Evolutionary conservation across 306 rosid species (phyloP).

Genomic region (Delonix regia): DNA sequence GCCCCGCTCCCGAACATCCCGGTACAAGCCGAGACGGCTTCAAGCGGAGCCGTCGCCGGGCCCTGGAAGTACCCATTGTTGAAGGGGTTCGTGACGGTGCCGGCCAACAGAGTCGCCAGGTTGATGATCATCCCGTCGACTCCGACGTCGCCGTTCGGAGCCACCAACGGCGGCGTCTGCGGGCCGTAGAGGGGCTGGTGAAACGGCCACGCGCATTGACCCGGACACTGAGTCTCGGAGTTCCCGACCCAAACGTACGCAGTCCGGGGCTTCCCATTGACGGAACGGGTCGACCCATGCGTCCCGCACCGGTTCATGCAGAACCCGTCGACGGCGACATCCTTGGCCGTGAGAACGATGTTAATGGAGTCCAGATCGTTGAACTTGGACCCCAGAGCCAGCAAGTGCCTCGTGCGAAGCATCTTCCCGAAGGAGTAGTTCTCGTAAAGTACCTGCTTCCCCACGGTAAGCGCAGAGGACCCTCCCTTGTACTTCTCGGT

Average conservation of each 20-base stretch:
- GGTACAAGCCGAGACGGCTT: conserved; percentile 80
- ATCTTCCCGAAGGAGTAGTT: conserved; percentile 65
- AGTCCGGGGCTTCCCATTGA: conserved; percentile 32
- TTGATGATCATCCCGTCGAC: conserved; percentile 81
- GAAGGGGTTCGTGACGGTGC: conserved; percentile 82
- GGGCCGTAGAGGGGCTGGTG: conserved; percentile 89
- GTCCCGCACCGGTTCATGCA: conserved; percentile 71
- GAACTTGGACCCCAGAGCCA: conserved; percentile 46
- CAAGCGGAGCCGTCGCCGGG: conserved; percentile 66
- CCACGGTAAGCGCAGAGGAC: conserved; percentile 57
- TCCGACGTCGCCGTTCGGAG: conserved; percentile 87
- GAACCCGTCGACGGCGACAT: conserved; percentile 72
- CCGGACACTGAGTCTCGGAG: conserved; percentile 87
- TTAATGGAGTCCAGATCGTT: conserved; percentile 51
- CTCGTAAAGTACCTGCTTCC: conserved; percentile 59
- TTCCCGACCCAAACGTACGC: conserved; percentile 85
- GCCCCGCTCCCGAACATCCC: conserved; percentile 77
- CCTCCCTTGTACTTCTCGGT: conserved; percentile 72
- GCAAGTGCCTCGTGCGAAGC: conserved; percentile 42
- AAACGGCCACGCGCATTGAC: conserved; percentile 89
- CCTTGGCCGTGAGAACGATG: conserved; percentile 63
- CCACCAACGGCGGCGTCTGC: conserved; percentile 65
- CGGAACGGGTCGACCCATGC: conserved; percentile 50
- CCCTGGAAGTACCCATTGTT: conserved; percentile 82
- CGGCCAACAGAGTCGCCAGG: conserved; percentile 76